Evolutionary conservation across 73 alveolate genomes (phyloP).

Genomic region (Symbiodinium pilosum): DNA sequence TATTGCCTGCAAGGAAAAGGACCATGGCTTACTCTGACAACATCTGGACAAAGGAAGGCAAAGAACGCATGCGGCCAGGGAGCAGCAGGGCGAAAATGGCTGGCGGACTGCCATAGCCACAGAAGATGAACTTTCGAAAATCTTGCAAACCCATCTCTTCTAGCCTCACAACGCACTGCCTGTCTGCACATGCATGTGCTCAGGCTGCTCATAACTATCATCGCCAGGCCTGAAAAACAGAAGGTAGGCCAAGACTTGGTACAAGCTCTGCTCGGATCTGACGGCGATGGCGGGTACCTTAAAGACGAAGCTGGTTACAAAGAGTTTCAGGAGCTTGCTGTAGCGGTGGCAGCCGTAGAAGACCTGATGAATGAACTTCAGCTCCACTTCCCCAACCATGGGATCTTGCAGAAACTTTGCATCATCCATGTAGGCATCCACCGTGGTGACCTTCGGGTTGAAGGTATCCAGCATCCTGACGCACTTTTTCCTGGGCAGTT

Average conservation of each 20-base stretch:
- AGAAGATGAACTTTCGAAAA: constrained; percentile 20
- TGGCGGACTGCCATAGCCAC: constrained; percentile 85
- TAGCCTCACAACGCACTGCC: neutral
- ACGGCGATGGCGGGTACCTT: constrained; percentile 55
- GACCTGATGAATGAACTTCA: constrained; percentile 61
- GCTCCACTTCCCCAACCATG: constrained; percentile 79
- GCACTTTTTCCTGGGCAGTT: constrained; percentile 68
- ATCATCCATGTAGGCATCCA: constrained; percentile 74
- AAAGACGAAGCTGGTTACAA: constrained; percentile 66
- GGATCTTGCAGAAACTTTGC: constrained; percentile 48
- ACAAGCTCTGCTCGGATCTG: constrained; percentile 73
- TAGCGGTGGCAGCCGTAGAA: constrained; percentile 93
- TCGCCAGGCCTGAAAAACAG: constrained; percentile 73
- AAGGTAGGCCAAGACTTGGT: constrained; percentile 72
- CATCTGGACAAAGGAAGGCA: no score
- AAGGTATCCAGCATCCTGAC: constrained; percentile 63
- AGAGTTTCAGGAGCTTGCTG: constrained; percentile 76
- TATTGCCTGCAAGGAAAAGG: constrained; percentile 25
- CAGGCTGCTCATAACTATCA: neutral
- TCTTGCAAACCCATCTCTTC: constrained; percentile 64
- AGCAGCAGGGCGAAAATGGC: constrained; percentile 68
- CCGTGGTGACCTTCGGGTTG: constrained; percentile 65
- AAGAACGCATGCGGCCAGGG: neutral
- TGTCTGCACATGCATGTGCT: no score
- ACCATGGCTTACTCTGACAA: no score